Evolutionary conservation across 1,139 yeast genomes (phyloP).

Genomic region (Lodderomyces jiufengensis): DNA sequence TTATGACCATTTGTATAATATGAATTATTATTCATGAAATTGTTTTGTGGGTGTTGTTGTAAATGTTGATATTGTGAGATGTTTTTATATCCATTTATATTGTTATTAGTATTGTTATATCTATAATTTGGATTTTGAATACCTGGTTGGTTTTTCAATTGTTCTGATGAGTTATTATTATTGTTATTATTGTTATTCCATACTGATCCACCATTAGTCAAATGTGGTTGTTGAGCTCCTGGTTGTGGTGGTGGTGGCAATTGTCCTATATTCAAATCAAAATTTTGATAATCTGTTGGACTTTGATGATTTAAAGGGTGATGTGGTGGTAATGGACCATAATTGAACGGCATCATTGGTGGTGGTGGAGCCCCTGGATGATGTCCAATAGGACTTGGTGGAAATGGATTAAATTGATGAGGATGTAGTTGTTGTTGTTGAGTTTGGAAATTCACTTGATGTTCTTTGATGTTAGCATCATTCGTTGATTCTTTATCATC

Average conservation of each 20-base stretch:
- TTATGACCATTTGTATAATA: conserved; percentile 13
- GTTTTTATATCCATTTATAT: conserved; percentile 1
- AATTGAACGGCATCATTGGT: conserved; percentile 3
- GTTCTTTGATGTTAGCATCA: background rate
- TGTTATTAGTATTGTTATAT: background rate
- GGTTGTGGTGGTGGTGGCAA: background rate
- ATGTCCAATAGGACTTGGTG: conserved; percentile 8
- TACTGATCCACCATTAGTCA: conserved; percentile 1
- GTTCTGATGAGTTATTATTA: too few relatives aligned
- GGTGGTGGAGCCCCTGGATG: conserved; percentile 1
- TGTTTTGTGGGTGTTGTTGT: conserved; percentile 11
- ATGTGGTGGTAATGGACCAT: conserved; percentile 8
- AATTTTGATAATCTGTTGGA: conserved; percentile 11
- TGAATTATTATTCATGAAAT: conserved; percentile 1
- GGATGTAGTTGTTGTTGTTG: conserved; percentile 22
- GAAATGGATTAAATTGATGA: conserved; percentile 8
- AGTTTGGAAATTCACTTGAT: conserved; percentile 1
- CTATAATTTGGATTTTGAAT: too few relatives aligned
- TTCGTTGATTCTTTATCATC: background rate
- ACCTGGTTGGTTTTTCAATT: too few relatives aligned
- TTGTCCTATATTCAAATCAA: conserved; percentile 3
- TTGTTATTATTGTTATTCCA: conserved; percentile 1
- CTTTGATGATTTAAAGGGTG: conserved; percentile 2
- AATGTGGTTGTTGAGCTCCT: background rate
- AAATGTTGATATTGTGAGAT: conserved; percentile 4